phyloP scores from a whole-genome alignment of 2,329 filamentous ascomycete genomes.

The Pestalotiopsis sp. region DNA sequence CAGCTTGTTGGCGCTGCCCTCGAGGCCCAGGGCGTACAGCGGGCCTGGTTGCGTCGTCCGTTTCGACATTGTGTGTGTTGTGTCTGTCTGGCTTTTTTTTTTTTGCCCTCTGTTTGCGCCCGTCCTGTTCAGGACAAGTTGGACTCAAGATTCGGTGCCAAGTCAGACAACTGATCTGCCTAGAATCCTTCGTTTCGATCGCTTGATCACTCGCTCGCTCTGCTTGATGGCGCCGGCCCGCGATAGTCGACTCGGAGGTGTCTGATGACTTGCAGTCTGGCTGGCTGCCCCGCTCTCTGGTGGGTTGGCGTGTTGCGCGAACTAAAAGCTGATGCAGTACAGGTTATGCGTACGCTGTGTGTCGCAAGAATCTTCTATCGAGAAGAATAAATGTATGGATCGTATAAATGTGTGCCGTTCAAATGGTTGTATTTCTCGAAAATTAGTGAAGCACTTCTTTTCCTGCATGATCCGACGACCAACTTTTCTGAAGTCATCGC shows the following conservation, averaged over 20 bases:
- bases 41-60: constrained; percentile 24
- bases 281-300: background rate
- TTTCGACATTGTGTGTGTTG: background rate
- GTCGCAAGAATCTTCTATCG: background rate
- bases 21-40: constrained; percentile 62
- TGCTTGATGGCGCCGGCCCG: background rate
- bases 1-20: constrained; percentile 97
- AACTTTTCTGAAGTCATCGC: constrained; percentile 6
- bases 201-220: background rate
- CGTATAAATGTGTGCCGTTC: too few species aligned
- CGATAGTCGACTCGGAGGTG: background rate
- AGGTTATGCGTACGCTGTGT: background rate
- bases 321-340: background rate
- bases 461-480: background rate
- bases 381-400: too few species aligned
- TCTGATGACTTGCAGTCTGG: background rate
- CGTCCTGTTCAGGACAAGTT: too few species aligned
- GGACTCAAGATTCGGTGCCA: too few species aligned
- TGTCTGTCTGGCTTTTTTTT: background rate
- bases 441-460: background rate
- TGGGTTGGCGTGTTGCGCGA: background rate
- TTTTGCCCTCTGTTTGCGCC: too few species aligned
- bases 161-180: background rate
- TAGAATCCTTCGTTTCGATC: background rate
- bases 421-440: too few species aligned